Evolutionary conservation across 2,329 filamentous ascomycete species (phyloP), one percentile per base, ranked within the genome.

Genomic region (Xylaria sp.): DNA sequence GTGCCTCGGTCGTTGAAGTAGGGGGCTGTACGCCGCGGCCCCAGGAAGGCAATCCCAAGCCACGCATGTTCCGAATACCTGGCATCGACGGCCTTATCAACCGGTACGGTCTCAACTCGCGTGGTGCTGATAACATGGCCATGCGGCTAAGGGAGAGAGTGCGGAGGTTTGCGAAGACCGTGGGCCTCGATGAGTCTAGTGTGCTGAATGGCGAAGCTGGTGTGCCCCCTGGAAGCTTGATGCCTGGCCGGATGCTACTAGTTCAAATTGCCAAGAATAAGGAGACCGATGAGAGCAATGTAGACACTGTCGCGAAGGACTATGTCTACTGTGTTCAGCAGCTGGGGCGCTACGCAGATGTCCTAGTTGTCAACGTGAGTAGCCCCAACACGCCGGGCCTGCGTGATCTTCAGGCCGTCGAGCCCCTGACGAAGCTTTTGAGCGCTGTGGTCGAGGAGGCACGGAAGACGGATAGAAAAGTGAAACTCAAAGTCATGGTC

Each of bases 181-280:
- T 87, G 54, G 92, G 91, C 1, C 80, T 93, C 59, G 85, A 86
- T 0, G 92, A 96, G 77, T 79, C 83, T 43, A 83, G 87, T 11
- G 88, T 99, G 1, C 80, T 98, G 37, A 83, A 95, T 68, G 93
- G 92, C 21, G 85, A 88, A 58, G 90, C 88, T 71, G 86, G 78
- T 37, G 92, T 97, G 0, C 92, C 92, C 0, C 89, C 93, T 0
- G 92, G 95, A n/a, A 92, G 90, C 76, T 80, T 99, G 69, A 79
- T 81, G 13, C 80, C 87, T 0, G 94, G 93, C 13, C 87, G 90
- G 62, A 79, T 97, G 60, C 82, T 99, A 63, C 90, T 92, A 15
- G 93, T 99, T 17, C 95, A 99, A 78, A 87, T 98, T 41, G 93
- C 94, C 53, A 99, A 99, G 87, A 98, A 98, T 80, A 98, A 97